Base-by-base conservation (phyloP, 108 stramenopile genomes). In the Mayamaea pseudoterrestris region DNA sequence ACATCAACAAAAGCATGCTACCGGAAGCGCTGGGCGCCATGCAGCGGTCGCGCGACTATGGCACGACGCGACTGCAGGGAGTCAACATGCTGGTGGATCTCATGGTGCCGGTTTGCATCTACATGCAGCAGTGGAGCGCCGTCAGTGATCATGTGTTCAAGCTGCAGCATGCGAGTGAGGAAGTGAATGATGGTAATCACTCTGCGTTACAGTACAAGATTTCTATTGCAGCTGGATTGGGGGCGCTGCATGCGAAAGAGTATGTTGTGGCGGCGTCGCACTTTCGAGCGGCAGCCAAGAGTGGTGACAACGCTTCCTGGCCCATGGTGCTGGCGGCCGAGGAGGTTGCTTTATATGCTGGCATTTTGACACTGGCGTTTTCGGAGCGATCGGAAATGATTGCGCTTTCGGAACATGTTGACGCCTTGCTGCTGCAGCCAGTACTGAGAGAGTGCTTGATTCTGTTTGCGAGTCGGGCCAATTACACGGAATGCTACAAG, bases 291-390 rank as follows among this genome's bases (percentile, higher is more conserved):
- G 47, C 23, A 5, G 4, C 16, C 32, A 31, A 17, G 7, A 25
- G 44, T 4, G 20, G 20, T 20, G 37, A 39, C 5, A 14, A 3
- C 3, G 5, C 14, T 2, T 3, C 44, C 18, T 44, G 44, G 44
- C 22, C 14, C n/a, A 21, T n/a, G 14, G 44, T 44, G 5, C 31
- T 76, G 0, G 58, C 68, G 50, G 66, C 83, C 3, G 80, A 83
- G 35, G 88, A 90, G 54, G 36, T 85, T 14, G 81, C 83, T 18
- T 24, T 70, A 46, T 90, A 80, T 49, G 83, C 80, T 7, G 61
- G 59, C 35, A 35, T 90, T 1, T 60, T 79, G 47, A 59, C 66
- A 11, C 44, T 84, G 57, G 76, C 75, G 0, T 46, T 66, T 0
- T 40, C 61, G 8, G 57, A 69, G 52, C 54, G 74, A 36, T 36